Percentiles rank a stretch among this genome's conserved stretches.
Evolutionary conservation across 768 basidiomycete genomes (phyloP).

Genomic region (Paxillus ammoniavirescens): DNA sequence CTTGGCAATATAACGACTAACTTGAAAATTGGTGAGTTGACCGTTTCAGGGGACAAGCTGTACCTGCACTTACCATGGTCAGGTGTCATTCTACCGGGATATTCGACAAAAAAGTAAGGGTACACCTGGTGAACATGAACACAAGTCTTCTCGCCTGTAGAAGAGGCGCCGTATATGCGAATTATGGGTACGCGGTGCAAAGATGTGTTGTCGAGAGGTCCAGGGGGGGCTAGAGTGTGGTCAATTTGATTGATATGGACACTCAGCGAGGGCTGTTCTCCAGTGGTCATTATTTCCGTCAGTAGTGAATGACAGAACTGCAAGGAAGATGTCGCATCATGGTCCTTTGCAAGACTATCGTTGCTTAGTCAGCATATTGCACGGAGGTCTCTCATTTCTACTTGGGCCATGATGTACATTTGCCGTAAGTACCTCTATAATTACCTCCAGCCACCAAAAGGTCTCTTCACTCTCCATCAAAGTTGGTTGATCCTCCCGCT

Average conservation of each 20-base stretch:
- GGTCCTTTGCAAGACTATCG: slow-evolving; percentile 39
- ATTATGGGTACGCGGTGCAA: slow-evolving; percentile 75
- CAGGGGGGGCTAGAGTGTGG: slow-evolving; percentile 54
- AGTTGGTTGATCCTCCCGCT: slow-evolving; percentile 25
- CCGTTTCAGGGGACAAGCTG: neutral
- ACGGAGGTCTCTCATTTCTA: slow-evolving; percentile 83
- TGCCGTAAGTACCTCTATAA: too few species aligned
- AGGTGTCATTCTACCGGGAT: slow-evolving; percentile 62
- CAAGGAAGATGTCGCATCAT: too few species aligned
- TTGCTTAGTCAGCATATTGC: slow-evolving; percentile 52
- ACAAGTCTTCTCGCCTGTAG: slow-evolving; percentile 74
- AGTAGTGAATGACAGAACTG: slow-evolving; percentile 74
- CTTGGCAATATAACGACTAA: slow-evolving; percentile 66
- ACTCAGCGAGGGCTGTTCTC: slow-evolving; percentile 30
- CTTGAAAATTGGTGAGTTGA: slow-evolving; percentile 37
- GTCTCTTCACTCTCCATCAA: slow-evolving; percentile 52
- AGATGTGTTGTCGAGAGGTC: slow-evolving; percentile 59
- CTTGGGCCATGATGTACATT: slow-evolving; percentile 33
- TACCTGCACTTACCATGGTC: slow-evolving; percentile 51
- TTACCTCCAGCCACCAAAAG: slow-evolving; percentile 33
- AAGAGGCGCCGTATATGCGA: slow-evolving; percentile 83
- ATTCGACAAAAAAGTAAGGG: slow-evolving; percentile 92
- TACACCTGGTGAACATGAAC: slow-evolving; percentile 91
- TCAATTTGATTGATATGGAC: slow-evolving; percentile 62
- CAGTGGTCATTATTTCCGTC: slow-evolving; percentile 28